A percentile compares a stretch with the other conserved stretches of the same genome.
phyloP scores from a whole-genome alignment of 108 stramenopile species.

The Fragilaria radians region DNA sequence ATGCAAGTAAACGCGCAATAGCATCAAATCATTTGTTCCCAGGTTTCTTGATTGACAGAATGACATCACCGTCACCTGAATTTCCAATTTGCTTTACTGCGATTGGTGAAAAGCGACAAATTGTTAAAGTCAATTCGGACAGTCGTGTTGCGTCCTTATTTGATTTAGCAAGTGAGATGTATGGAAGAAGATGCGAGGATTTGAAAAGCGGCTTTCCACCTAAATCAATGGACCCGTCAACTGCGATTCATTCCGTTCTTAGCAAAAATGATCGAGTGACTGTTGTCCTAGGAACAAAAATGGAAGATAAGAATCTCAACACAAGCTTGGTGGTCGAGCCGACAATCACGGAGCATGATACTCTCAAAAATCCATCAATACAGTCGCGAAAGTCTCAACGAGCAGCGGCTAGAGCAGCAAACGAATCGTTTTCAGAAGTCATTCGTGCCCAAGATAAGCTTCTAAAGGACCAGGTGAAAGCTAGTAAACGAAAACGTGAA shows the following conservation, averaged over 20 bases:
- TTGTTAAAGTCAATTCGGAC: no score
- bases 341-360: constrained; percentile 3
- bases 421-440: constrained; percentile 44
- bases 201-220: constrained; percentile 57
- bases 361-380: not conserved
- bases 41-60: no score
- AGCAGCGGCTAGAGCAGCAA: constrained; percentile 48
- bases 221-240: constrained; percentile 19
- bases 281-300: constrained; percentile 32
- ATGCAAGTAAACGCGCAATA: no score
- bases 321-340: not conserved
- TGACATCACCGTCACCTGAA: no score
- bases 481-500: constrained; percentile 9
- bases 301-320: not conserved
- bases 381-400: constrained; percentile 24
- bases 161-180: not conserved
- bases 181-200: not conserved
- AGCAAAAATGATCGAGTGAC: constrained; percentile 42
- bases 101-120: no score
- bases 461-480: constrained; percentile 17
- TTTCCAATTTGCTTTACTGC: no score
- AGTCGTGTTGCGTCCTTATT: no score
- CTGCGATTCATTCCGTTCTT: constrained; percentile 15
- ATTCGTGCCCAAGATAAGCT: constrained; percentile 59
- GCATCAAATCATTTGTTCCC: no score